These are phyloP conservation scores for Xylaria flabelliformis DNA, from an alignment of 495 filamentous ascomycete genomes.

Conservation along the genomic window DNA sequence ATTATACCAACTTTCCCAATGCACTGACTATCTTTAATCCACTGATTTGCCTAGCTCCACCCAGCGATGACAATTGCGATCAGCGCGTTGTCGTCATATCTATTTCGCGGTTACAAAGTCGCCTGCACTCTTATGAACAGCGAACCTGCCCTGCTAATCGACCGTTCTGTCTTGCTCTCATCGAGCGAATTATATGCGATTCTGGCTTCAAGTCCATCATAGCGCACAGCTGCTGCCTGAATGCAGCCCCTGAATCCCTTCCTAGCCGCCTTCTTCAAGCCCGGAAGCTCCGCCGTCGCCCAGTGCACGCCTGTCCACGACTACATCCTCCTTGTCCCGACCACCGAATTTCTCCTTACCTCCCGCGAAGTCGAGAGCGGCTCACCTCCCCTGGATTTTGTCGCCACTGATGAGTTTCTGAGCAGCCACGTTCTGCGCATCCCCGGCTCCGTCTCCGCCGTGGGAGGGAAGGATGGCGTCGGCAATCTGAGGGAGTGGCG, in stretches of 20 bases:
- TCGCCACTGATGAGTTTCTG: slow-evolving; percentile 90
- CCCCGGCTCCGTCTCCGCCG: slow-evolving; percentile 61
- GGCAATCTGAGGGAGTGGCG: slow-evolving; percentile 84
- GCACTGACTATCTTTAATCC: slow-evolving; percentile 4
- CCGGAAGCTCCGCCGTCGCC: slow-evolving; percentile 76
- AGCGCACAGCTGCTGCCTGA: slow-evolving; percentile 51
- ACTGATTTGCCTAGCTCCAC: background rate
- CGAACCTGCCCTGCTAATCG: background rate
- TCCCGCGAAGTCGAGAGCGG: slow-evolving; percentile 89
- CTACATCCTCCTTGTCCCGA: slow-evolving; percentile 93
- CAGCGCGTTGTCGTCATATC: slow-evolving; percentile 6
- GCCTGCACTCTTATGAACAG: slow-evolving; percentile 11
- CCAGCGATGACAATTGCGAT: slow-evolving; percentile 10
- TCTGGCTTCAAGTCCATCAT: slow-evolving; percentile 10
- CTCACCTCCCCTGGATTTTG: slow-evolving; percentile 76
- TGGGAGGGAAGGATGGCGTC: slow-evolving; percentile 68
- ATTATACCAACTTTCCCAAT: background rate
- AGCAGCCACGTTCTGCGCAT: slow-evolving; percentile 96
- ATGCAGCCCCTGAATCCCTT: slow-evolving; percentile 99
- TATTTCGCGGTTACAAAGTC: background rate
- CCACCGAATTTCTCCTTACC: slow-evolving; percentile 86
- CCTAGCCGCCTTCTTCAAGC: slow-evolving; percentile 94
- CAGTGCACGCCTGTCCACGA: slow-evolving; percentile 93
- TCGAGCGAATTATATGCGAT: background rate
- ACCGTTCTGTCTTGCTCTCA: background rate